Evolutionary conservation across 2,329 filamentous ascomycete species (phyloP), one percentile per base, ranked within the genome.

Genomic region (Aspergillus amoenus): DNA sequence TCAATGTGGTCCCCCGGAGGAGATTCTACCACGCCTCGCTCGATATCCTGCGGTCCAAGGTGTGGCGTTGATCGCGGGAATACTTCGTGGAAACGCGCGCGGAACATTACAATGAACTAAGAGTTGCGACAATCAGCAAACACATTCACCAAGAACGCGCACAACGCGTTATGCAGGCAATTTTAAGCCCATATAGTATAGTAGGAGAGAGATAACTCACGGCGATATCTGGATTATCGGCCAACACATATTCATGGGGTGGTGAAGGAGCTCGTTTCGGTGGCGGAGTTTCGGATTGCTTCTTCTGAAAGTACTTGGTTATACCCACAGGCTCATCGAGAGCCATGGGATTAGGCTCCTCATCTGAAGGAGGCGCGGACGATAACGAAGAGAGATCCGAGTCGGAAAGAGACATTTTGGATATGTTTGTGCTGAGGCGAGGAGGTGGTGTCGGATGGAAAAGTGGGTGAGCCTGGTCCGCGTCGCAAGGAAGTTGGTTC

Each of bases 61-160:
- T 96, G 90, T 64, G 90, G 83, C 37, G 96, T 82, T 32, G 91
- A 94, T 75, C 92, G 89, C 47, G 93, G 89, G 65, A 99, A 94
- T 59, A 86, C 89, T 59, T 96, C 92, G 76, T 84, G 87, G 76
- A 99, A 97, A 70, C 94, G 91, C 75, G 90, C 89, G 74, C 93
- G 87, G 78, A 97, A 99, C 91, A 96, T 97, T 65, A 97, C 91
- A 75, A 99, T 90, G 78, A 99, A 97, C 91, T 97, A 70, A 55
- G 44, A 55, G 50, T 65, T 68, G 68, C 69, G 65, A 68, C 62
- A 57, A 65, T 75, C 58, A 76, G 70, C 66, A 62, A 69, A 68
- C 60, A 66, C 69, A 64, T 55, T 27, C 15, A 65, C 56, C 57
- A 61, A 15, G 61, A 66, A 60, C 64, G 58, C 68, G 9, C 27